Percentiles rank a stretch among this genome's conserved stretches.
These are phyloP conservation scores for Neofusicoccum kwambonambiense DNA, from an alignment of 2,329 filamentous ascomycete genomes.

Conservation along the genomic window DNA sequence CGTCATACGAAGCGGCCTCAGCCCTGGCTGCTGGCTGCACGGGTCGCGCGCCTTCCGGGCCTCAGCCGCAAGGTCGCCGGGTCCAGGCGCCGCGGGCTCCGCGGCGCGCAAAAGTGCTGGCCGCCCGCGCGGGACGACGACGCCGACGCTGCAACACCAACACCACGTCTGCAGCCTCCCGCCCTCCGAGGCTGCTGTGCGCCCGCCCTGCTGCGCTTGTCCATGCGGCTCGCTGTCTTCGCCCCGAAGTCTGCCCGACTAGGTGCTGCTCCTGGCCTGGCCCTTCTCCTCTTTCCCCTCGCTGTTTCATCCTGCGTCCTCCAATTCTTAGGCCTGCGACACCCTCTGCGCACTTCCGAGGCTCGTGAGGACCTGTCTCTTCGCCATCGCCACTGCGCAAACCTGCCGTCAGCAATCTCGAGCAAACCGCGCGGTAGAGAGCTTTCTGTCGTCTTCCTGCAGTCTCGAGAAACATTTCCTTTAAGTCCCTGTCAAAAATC, in stretches of 20 bases:
- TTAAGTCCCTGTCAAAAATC: not conserved
- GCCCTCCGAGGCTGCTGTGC: not conserved
- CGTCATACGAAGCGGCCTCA: not conserved
- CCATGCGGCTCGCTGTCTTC: not conserved
- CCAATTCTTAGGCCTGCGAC: not conserved
- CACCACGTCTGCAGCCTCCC: not conserved
- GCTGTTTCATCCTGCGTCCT: not conserved
- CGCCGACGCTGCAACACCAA: not conserved
- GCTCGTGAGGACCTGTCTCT: not conserved
- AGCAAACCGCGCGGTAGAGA: no score
- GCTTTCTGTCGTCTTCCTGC: no score
- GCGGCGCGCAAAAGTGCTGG: no score
- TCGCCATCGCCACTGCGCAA: not conserved
- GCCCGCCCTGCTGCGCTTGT: not conserved
- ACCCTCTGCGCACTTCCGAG: not conserved
- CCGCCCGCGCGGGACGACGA: not conserved
- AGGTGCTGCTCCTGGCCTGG: not conserved
- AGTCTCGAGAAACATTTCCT: not conserved
- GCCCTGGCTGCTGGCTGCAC: not conserved
- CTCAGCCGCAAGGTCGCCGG: no score
- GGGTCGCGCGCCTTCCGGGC: not conserved
- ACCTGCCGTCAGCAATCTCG: no score
- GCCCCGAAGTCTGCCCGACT: not conserved
- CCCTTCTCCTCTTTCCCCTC: not conserved
- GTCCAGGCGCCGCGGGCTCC: no score